A percentile compares a stretch with the other conserved stretches of the same genome.
Evolutionary conservation across 2,329 filamentous ascomycete species (phyloP).

Genomic region (Scytalidium sp.): DNA sequence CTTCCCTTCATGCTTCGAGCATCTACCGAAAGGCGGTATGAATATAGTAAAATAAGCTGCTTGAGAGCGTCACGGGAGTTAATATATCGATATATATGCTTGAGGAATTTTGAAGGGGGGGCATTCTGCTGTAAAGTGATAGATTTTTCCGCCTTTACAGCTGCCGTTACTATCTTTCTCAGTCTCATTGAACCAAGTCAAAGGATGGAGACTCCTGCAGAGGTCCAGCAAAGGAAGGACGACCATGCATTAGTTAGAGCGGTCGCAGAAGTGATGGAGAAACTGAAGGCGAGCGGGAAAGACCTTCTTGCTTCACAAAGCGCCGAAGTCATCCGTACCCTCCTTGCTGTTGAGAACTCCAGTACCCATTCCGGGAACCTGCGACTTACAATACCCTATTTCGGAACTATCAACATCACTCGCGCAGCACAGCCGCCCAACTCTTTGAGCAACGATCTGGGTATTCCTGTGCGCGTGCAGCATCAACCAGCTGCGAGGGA

Average conservation of each 20-base stretch:
- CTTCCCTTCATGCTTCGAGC: conserved; percentile 30
- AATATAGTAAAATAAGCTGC: conserved; percentile 28
- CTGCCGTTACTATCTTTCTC: conserved; percentile 24
- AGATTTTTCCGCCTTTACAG: conserved; percentile 26
- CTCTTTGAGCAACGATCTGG: not conserved
- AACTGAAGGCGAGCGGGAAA: conserved; percentile 9
- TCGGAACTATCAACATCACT: conserved; percentile 26
- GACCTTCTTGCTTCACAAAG: conserved; percentile 23
- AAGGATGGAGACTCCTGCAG: conserved; percentile 9
- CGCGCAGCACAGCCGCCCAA: conserved; percentile 9
- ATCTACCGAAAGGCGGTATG: conserved; percentile 24
- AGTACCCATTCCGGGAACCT: conserved; percentile 16
- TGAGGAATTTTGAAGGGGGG: conserved; percentile 12
- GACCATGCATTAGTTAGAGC: conserved; percentile 19
- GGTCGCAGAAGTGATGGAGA: conserved; percentile 19
- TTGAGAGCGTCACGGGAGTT: conserved; percentile 24
- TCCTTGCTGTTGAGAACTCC: conserved; percentile 19
- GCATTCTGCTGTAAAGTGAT: conserved; percentile 26
- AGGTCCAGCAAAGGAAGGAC: conserved; percentile 12
- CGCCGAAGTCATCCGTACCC: conserved; percentile 23
- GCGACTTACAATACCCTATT: conserved; percentile 28
- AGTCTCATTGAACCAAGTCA: conserved; percentile 17
- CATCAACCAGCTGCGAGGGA: not conserved
- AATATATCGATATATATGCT: conserved; percentile 21
- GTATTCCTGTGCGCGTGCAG: not conserved